Percentiles rank a stretch among this genome's conserved stretches.
Conservation (phyloP, 2,329 filamentous ascomycete genomes). For the Albifimbria verrucaria region DNA sequence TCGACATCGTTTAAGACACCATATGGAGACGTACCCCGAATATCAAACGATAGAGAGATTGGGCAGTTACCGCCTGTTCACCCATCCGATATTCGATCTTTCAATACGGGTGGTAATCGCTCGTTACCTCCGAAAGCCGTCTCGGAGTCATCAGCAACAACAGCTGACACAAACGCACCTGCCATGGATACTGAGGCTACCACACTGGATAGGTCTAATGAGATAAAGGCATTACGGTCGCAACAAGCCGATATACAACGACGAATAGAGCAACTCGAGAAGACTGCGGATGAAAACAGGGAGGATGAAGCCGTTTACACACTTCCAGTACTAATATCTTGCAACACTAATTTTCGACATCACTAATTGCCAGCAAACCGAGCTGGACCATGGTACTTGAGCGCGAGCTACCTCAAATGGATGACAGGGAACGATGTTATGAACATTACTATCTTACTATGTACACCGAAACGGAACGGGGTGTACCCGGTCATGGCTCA, state of each 20-base stretch:
- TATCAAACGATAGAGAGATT: background rate
- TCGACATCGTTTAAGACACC: slow-evolving; percentile 14
- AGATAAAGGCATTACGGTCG: background rate
- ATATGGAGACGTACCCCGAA: background rate
- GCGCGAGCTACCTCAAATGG: too few relatives aligned
- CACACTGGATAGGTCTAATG: background rate
- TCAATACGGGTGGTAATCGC: background rate
- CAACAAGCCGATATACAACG: background rate
- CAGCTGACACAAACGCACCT: background rate
- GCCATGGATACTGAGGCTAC: too few relatives aligned
- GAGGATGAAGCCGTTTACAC: background rate
- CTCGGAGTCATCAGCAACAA: background rate
- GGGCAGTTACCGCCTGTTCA: background rate
- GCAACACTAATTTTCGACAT: too few relatives aligned
- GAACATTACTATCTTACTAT: too few relatives aligned
- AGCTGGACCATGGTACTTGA: too few relatives aligned
- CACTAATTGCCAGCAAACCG: too few relatives aligned
- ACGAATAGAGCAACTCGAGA: background rate
- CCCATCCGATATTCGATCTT: background rate
- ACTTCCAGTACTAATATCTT: too few relatives aligned
- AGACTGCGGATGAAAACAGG: background rate
- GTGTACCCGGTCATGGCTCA: background rate
- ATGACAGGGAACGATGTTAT: too few relatives aligned
- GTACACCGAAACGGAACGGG: too few relatives aligned
- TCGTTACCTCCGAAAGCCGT: background rate